Evolutionary conservation across 1,284 basidiomycete species (phyloP).

Genomic region (Trichosporon sp.): DNA sequence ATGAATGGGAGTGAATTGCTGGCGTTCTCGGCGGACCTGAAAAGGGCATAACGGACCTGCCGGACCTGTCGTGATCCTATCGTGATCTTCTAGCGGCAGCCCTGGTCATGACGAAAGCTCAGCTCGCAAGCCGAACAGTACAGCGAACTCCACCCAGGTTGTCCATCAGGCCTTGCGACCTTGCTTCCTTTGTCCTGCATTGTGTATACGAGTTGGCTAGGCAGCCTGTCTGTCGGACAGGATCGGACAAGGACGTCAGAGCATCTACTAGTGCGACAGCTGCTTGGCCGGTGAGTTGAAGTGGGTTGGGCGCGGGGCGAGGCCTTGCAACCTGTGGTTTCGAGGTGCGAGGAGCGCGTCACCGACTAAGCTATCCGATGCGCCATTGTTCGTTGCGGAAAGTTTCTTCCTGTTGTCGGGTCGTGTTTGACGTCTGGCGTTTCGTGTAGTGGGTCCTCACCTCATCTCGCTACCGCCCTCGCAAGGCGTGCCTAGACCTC

Average conservation of each 20-base stretch:
- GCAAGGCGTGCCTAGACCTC: neutral
- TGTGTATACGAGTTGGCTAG: neutral
- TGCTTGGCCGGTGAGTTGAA: neutral
- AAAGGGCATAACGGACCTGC: constrained; percentile 9
- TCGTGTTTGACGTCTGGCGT: constrained; percentile 9
- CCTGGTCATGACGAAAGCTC: neutral
- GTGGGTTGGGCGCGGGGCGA: neutral
- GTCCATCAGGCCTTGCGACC: neutral
- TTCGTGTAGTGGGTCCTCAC: constrained; percentile 3
- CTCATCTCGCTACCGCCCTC: neutral
- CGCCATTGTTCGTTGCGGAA: neutral
- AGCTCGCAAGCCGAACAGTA: neutral
- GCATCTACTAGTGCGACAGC: too few species aligned
- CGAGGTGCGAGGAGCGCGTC: neutral
- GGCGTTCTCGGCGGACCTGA: neutral
- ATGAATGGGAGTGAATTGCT: constrained; percentile 9
- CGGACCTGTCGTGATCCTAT: neutral
- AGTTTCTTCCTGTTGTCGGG: neutral
- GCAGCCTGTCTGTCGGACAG: neutral
- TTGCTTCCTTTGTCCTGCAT: neutral
- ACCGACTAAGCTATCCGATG: neutral
- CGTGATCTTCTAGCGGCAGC: neutral
- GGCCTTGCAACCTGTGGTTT: neutral
- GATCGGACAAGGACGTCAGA: neutral
- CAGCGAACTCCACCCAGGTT: neutral